A percentile compares a stretch with the other conserved stretches of the same genome.
These are phyloP conservation scores for Coniochaeta prunicola DNA, from an alignment of 2,329 filamentous ascomycete genomes.

Conservation along the genomic window DNA sequence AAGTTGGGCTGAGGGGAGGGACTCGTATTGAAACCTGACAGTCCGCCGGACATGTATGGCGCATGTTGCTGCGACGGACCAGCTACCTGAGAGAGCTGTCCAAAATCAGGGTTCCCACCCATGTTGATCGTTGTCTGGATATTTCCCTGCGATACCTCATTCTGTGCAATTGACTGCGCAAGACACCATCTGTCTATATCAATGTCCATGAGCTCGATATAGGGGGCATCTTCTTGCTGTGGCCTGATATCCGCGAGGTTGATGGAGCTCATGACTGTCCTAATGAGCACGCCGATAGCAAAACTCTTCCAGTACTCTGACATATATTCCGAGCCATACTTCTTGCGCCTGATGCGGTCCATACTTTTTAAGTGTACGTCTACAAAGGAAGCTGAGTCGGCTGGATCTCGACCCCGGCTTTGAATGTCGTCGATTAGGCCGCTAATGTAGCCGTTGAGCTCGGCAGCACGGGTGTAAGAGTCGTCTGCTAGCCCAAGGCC, in stretches of 20 bases:
- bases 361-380: neutral
- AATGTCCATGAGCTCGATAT: neutral
- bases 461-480: constrained; percentile 6
- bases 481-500: neutral
- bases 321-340: neutral
- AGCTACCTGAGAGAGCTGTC: neutral
- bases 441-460: constrained; percentile 11
- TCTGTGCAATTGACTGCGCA: neutral
- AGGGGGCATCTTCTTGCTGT: neutral
- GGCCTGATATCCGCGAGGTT: neutral
- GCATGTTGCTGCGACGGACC: neutral
- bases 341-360: neutral
- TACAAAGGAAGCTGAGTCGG: neutral
- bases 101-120: neutral
- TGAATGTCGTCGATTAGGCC: constrained; percentile 5
- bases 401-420: neutral
- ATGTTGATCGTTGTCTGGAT: neutral
- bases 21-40: neutral
- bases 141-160: neutral
- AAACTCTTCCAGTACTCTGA: neutral
- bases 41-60: neutral
- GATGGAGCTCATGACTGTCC: neutral
- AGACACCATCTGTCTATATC: neutral
- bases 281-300: neutral
- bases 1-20: neutral